Evolutionary conservation across 1,139 yeast species (phyloP).

Genomic region (Scheffersomyces segobiensis): DNA sequence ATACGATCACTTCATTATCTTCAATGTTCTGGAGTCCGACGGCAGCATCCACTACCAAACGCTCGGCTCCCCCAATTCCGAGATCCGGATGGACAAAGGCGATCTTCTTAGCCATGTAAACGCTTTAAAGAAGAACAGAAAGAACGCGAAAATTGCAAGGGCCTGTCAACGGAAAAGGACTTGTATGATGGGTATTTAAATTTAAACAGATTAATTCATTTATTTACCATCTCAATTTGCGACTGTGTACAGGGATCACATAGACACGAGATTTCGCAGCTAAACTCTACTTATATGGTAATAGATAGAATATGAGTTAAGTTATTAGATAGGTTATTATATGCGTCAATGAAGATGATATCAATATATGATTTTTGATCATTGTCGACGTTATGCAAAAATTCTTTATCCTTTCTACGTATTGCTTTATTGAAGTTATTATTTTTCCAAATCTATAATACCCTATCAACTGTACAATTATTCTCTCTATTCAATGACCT

Average conservation of each 20-base stretch:
- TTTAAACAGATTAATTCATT: not conserved
- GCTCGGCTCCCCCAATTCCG: constrained; percentile 96
- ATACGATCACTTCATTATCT: constrained; percentile 61
- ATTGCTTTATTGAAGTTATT: not conserved
- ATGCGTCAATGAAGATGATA: too few relatives aligned
- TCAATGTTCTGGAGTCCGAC: constrained; percentile 75
- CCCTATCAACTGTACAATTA: not conserved
- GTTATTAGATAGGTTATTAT: too few relatives aligned
- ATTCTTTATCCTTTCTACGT: not conserved
- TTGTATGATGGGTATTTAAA: not conserved
- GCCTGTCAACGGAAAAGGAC: not conserved
- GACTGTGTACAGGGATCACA: not conserved
- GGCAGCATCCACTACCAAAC: constrained; percentile 94
- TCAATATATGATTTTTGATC: too few relatives aligned
- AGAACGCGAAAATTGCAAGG: not conserved
- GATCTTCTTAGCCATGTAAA: constrained; percentile 24
- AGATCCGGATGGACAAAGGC: constrained; percentile 96
- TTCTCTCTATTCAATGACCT: constrained; percentile 3
- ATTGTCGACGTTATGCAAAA: too few relatives aligned
- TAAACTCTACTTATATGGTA: not conserved
- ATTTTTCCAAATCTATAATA: too few relatives aligned
- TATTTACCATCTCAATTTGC: not conserved
- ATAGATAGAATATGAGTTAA: not conserved
- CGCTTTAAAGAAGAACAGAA: not conserved
- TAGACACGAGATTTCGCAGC: not conserved